Percentiles rank a stretch among this genome's conserved stretches.
Evolutionary conservation across 129 eudicot genomes (phyloP).

Genomic region (carrot (Daucus carota)): DH1_v3.0 NC_030386.2:37438501-37439000

Average conservation of each 20-base stretch:
- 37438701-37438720: slow-evolving; percentile 48
- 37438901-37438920: slow-evolving; percentile 79
- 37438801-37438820: slow-evolving; percentile 85
- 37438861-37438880: slow-evolving; percentile 86
- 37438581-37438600: too few species aligned
- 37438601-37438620: neutral
- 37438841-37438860: slow-evolving; percentile 96
- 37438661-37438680: neutral
- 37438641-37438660: neutral
- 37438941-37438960: slow-evolving; percentile 98
- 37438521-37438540: neutral
- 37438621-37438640: neutral
- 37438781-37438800: slow-evolving; percentile 89
- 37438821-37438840: slow-evolving; percentile 93
- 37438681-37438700: slow-evolving; percentile 1
- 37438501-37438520: too few species aligned
- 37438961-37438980: slow-evolving; percentile 89
- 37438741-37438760: slow-evolving; percentile 73
- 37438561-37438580: too few species aligned
- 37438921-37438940: slow-evolving; percentile 97
- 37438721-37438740: slow-evolving; percentile 91
- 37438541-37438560: neutral
- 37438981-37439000: slow-evolving; percentile 93
- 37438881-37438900: slow-evolving; percentile 80
- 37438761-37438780: slow-evolving; percentile 99